These are phyloP conservation scores for Cyclostephanos invisitatus DNA, from an alignment of 108 stramenopile genomes.

Conservation along the genomic window DNA sequence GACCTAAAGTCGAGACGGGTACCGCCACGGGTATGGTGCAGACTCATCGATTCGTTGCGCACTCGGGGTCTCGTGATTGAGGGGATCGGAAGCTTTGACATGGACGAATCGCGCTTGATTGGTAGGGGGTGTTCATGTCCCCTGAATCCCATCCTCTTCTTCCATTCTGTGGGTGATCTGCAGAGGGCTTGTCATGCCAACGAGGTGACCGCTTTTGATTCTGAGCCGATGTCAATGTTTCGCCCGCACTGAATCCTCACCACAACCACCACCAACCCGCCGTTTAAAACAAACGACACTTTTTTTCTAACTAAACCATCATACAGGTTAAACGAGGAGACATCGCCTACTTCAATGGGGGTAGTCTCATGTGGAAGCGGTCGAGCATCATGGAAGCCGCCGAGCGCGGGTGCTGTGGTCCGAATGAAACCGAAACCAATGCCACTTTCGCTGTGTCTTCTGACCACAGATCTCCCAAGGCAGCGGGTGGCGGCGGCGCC, in stretches of 20 bases:
- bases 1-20: slow-evolving; percentile 60
- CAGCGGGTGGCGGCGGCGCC: slow-evolving; percentile 10
- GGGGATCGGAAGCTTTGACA: slow-evolving; percentile 60
- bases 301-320: neutral
- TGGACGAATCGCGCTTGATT: slow-evolving; percentile 55
- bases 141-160: slow-evolving; percentile 51
- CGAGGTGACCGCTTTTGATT: slow-evolving; percentile 35
- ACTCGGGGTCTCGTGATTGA: slow-evolving; percentile 52
- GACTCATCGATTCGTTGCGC: slow-evolving; percentile 48
- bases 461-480: slow-evolving; percentile 13
- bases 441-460: slow-evolving; percentile 9
- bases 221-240: neutral
- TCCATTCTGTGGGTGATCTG: slow-evolving; percentile 70
- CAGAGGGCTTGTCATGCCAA: slow-evolving; percentile 63
- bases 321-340: slow-evolving; percentile 52
- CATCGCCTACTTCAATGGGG: slow-evolving; percentile 65
- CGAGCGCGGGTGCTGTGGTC: slow-evolving; percentile 45
- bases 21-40: slow-evolving; percentile 60
- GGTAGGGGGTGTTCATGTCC: slow-evolving; percentile 41
- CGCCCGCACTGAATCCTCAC: slow-evolving; percentile 1
- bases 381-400: slow-evolving; percentile 48
- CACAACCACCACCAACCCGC: neutral
- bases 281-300: neutral
- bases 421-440: slow-evolving; percentile 21
- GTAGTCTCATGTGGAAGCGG: slow-evolving; percentile 58